These are phyloP conservation scores for Boletus austroedulis DNA, from an alignment of 1,284 basidiomycete species.

Conservation along the genomic window DNA sequence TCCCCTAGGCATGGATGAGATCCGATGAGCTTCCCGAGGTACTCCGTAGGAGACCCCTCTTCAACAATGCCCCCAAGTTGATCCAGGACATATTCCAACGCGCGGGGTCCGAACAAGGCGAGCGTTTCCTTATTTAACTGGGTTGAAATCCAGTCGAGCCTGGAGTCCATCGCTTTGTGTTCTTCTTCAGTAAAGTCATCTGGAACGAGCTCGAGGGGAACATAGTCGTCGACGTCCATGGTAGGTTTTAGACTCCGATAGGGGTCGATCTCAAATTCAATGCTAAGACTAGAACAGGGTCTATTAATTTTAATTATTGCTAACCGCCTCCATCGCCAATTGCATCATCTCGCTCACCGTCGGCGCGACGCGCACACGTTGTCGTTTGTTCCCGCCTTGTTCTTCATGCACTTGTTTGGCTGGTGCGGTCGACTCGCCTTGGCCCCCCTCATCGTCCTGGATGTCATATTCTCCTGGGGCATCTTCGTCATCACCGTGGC, in stretches of 20 bases:
- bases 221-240: not conserved
- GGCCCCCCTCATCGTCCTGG: not conserved
- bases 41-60: not conserved
- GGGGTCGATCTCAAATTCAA: too few species aligned
- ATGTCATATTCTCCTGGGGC: not conserved
- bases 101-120: not conserved
- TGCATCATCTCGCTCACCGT: slow-evolving; percentile 23
- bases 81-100: not conserved
- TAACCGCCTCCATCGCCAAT: slow-evolving; percentile 5
- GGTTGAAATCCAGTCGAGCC: not conserved
- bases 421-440: not conserved
- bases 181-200: not conserved
- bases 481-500: not conserved
- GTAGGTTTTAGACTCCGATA: not conserved
- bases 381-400: not conserved
- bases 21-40: not conserved
- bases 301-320: too few species aligned
- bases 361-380: not conserved
- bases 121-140: not conserved
- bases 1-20: not conserved
- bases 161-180: not conserved
- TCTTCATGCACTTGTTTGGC: not conserved
- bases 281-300: too few species aligned
- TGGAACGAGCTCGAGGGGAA: not conserved
- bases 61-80: not conserved